Percentiles rank a stretch among this genome's conserved stretches.
Conservation (phyloP, 2,329 filamentous ascomycete species). For the Aspergillus sp. region DNA sequence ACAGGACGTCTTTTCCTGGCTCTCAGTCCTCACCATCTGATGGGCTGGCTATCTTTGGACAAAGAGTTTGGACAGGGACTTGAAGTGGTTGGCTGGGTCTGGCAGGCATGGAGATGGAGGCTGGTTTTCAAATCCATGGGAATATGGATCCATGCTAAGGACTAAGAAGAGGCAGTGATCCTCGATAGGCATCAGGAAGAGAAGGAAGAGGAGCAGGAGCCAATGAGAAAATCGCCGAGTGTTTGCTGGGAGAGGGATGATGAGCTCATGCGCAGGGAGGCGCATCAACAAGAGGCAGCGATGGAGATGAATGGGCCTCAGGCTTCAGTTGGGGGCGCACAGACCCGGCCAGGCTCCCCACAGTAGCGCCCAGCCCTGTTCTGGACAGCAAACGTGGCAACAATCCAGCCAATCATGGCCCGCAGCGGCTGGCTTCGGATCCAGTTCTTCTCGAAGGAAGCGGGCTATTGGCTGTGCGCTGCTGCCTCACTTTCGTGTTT, state of each 20-base stretch:
- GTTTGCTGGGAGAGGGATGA: neutral
- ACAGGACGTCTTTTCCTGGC: neutral
- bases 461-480: conserved; percentile 20
- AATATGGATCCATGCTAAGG: neutral
- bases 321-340: neutral
- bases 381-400: conserved; percentile 13
- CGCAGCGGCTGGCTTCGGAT: neutral
- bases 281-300: neutral
- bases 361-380: neutral
- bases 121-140: neutral
- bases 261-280: neutral
- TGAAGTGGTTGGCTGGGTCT: too few species aligned
- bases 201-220: neutral
- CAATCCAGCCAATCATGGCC: neutral
- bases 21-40: neutral
- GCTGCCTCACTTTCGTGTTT: conserved; percentile 27
- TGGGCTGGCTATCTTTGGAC: neutral
- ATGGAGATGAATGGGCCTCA: neutral
- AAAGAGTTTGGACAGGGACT: neutral
- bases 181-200: neutral
- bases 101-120: too few species aligned
- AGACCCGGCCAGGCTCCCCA: neutral
- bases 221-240: neutral
- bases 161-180: neutral
- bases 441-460: conserved; percentile 19